Percentiles rank a stretch among this genome's conserved stretches.
Evolutionary conservation across 2,329 filamentous ascomycete species (phyloP).

Genomic region (Grosmannia clavigera): DNA sequence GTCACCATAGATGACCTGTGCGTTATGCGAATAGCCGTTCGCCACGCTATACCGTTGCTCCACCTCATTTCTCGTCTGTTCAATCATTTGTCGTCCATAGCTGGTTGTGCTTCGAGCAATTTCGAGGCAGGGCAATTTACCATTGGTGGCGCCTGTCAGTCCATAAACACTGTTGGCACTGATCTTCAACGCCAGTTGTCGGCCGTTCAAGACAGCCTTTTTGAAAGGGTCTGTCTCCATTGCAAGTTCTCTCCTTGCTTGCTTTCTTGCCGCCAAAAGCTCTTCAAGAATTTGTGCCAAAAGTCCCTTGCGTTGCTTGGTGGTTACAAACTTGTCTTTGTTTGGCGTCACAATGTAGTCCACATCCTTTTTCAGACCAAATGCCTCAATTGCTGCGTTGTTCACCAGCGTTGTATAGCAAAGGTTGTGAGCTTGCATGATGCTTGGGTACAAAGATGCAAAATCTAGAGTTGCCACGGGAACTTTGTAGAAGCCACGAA

Average conservation of each 20-base stretch:
- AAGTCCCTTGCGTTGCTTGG: slow-evolving; percentile 80
- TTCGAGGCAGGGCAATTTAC: slow-evolving; percentile 85
- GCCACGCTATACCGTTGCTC: slow-evolving; percentile 80
- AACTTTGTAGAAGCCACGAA: slow-evolving; percentile 84
- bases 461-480: slow-evolving; percentile 97
- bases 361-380: slow-evolving; percentile 70
- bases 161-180: slow-evolving; percentile 98
- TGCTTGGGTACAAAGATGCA: slow-evolving; percentile 93
- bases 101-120: slow-evolving; percentile 96
- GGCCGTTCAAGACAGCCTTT: slow-evolving; percentile 93
- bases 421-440: slow-evolving; percentile 96
- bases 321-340: slow-evolving; percentile 82
- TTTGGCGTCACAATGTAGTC: slow-evolving; percentile 97
- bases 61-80: slow-evolving; percentile 93
- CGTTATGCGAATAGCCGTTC: slow-evolving; percentile 89
- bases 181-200: slow-evolving; percentile 89
- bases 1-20: slow-evolving; percentile 95
- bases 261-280: slow-evolving; percentile 79
- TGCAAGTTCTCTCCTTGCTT: slow-evolving; percentile 81
- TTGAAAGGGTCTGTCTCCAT: slow-evolving; percentile 91
- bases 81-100: slow-evolving; percentile 98
- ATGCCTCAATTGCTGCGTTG: slow-evolving; percentile 62
- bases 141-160: slow-evolving; percentile 88
- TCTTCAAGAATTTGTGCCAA: slow-evolving; percentile 94
- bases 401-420: slow-evolving; percentile 92